Conservation (phyloP, 352 stramenopile genomes). For the Phytophthora pinifolia region DNA sequence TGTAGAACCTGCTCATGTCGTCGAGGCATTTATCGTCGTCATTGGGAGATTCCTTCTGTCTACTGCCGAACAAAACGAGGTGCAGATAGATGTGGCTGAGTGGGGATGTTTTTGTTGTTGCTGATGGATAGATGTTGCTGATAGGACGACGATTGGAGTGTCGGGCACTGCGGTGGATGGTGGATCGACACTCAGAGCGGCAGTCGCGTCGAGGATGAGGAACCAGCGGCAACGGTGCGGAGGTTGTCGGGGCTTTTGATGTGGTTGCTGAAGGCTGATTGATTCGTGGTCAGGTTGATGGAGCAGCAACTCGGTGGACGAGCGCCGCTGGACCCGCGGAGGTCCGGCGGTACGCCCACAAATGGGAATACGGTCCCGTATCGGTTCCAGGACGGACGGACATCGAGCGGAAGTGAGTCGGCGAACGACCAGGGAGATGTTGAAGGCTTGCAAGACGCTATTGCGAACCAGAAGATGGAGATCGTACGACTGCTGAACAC, state of each 20-base stretch:
- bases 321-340: conserved; percentile 34
- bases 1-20: conserved; percentile 71
- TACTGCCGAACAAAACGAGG: conserved; percentile 72
- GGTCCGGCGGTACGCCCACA: conserved; percentile 16
- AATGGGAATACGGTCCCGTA: conserved; percentile 18
- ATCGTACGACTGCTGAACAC: conserved; percentile 80
- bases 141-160: conserved; percentile 50
- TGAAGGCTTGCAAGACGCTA: conserved; percentile 52
- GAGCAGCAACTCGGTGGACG: conserved; percentile 72
- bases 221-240: conserved; percentile 72
- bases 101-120: neutral
- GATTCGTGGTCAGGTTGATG: conserved; percentile 59
- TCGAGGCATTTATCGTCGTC: conserved; percentile 81
- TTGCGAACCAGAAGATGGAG: conserved; percentile 79
- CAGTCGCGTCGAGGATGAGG: conserved; percentile 78
- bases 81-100: conserved; percentile 5
- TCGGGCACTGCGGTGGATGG: conserved; percentile 73
- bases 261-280: neutral
- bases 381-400: conserved; percentile 19
- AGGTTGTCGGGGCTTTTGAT: neutral
- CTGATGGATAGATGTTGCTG: conserved; percentile 1
- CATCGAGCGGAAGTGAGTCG: conserved; percentile 5
- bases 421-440: conserved; percentile 25
- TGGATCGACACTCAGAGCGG: conserved; percentile 70
- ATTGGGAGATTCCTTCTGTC: conserved; percentile 82